Evolutionary conservation across 2,329 filamentous ascomycete species (phyloP).

Genomic region (Furcasterigmium furcatum): DNA sequence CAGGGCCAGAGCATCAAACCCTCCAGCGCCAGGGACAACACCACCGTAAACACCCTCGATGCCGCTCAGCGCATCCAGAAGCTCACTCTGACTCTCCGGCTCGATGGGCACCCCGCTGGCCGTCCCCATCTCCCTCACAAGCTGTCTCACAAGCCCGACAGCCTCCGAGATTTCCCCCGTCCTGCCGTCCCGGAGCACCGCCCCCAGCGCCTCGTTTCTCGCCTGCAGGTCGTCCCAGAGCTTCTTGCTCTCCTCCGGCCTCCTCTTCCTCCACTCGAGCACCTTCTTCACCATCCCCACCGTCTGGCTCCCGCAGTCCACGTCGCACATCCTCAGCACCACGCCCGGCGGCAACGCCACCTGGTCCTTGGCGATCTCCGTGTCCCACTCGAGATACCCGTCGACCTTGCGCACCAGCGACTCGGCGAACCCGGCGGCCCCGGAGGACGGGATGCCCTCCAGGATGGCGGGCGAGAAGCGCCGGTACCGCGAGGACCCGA

Average conservation of each 20-base stretch:
- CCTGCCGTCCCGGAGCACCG: conserved; percentile 52
- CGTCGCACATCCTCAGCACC: conserved; percentile 88
- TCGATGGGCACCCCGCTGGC: conserved; percentile 82
- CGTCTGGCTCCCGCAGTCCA: conserved; percentile 90
- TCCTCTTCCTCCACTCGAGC: conserved; percentile 71
- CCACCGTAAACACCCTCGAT: conserved; percentile 83
- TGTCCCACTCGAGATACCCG: conserved; percentile 69
- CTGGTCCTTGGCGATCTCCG: conserved; percentile 66
- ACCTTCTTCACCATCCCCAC: conserved; percentile 95
- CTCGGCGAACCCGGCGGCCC: conserved; percentile 62
- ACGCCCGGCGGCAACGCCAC: conserved; percentile 71
- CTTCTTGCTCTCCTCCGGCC: conserved; percentile 58
- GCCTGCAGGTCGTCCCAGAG: conserved; percentile 76
- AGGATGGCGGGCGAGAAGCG: conserved; percentile 86
- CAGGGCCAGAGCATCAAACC: conserved; percentile 85
- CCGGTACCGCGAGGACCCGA: conserved; percentile 84
- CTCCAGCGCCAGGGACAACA: conserved; percentile 90
- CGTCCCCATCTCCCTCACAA: conserved; percentile 74
- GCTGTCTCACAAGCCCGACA: conserved; percentile 49
- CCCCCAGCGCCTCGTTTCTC: conserved; percentile 69
- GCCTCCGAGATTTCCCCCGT: conserved; percentile 39
- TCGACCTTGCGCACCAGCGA: conserved; percentile 66
- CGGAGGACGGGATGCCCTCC: conserved; percentile 61
- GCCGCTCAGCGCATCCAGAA: conserved; percentile 71
- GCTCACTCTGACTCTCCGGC: conserved; percentile 76